Evolutionary conservation across 352 stramenopile species (phyloP), one percentile per base, ranked within the genome.

Genomic region (Thalassiosira allenii): DNA sequence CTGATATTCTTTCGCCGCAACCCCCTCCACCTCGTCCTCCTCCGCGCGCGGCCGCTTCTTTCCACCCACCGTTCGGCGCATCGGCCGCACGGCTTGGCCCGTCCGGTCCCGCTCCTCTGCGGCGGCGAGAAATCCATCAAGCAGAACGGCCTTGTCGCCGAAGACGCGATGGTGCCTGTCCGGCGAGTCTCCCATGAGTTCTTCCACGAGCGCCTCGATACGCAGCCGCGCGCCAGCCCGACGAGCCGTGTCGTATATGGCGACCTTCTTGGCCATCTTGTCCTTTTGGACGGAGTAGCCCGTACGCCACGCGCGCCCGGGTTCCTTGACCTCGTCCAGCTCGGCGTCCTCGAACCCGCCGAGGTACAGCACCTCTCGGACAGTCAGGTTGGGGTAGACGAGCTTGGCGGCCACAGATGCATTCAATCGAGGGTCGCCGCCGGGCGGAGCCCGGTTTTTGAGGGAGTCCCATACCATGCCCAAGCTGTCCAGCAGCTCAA

Each of bases 241-340:
- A 12, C 51, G 47, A 1, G 58, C 49, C 5, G 14, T 72, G 17
- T 65, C 47, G 20, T 49, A 79, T 51, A 54, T 62, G 4, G 49
- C 52, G 14, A 79, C 29, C 20, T 62, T 57, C 40, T 64, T 66
- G n/a, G 44, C 30, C 5, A 79, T 57, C 22, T 44, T 30, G 32
- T 71, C 58, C 49, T 79, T 79, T 30, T 72, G 27, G 29, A 58
- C n/a, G 27, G 14, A 23, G 40, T 58, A n/a, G 51, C 58, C 59
- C 22, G 70, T 79, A 14, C 70, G 70, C 70, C 70, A 72, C 3
- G 49, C 56, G 17, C 71, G 70, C 51, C 67, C 71, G n/a, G 27
- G 29, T 58, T 79, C 58, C 29, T 66, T 72, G 0, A 79, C 51
- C 25, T 30, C 70, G 54, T 72, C 40, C 70, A 79, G 51, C 40